These are phyloP conservation scores for Globisporangium sylvaticum DNA, from an alignment of 352 stramenopile genomes.

Conservation along the genomic window DNA sequence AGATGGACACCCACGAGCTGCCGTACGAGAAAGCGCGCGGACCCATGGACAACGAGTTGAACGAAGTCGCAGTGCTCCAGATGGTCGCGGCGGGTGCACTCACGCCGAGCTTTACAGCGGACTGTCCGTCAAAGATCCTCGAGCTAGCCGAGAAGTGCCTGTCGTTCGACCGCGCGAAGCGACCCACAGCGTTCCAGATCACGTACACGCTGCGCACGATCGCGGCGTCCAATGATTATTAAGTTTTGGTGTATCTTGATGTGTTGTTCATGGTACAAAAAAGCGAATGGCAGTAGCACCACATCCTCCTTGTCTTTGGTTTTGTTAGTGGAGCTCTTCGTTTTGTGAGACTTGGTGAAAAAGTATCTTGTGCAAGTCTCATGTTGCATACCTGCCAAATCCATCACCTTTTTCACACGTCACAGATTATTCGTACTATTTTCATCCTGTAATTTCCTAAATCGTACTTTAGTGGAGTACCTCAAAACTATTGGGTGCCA, in stretches of 20 bases:
- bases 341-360: background rate
- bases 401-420: conserved; percentile 7
- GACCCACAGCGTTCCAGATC: conserved; percentile 33
- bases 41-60: conserved; percentile 23
- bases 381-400: background rate
- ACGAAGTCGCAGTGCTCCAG: conserved; percentile 35
- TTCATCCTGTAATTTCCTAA: background rate
- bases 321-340: background rate
- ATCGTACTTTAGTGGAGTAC: conserved; percentile 5
- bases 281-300: background rate
- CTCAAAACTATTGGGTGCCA: conserved; percentile 14
- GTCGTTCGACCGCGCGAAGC: conserved; percentile 20
- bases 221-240: conserved; percentile 19
- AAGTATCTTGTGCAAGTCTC: background rate
- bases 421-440: background rate
- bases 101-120: conserved; percentile 23
- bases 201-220: conserved; percentile 31
- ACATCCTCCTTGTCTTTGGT: background rate
- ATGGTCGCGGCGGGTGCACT: conserved; percentile 34
- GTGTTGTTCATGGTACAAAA: too few species aligned
- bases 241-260: background rate
- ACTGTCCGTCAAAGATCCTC: conserved; percentile 25
- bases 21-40: conserved; percentile 32
- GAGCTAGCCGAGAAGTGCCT: conserved; percentile 30
- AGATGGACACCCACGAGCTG: conserved; percentile 40